Evolutionary conservation across 2,329 filamentous ascomycete genomes (phyloP).

Genomic region (Mycocentrospora acerina): DNA sequence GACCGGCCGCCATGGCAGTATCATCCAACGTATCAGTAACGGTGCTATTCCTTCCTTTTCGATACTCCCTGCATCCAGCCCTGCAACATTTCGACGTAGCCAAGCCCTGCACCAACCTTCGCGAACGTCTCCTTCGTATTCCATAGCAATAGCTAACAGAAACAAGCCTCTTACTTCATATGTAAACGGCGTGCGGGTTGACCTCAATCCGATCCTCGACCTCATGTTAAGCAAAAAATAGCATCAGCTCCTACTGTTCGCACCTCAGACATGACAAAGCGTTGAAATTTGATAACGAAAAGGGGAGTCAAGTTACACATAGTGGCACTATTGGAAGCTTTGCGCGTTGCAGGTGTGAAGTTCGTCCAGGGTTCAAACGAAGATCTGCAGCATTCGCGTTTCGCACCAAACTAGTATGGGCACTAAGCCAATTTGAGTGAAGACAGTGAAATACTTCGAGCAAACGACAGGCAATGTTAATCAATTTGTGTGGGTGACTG

Average conservation of each 20-base stretch:
- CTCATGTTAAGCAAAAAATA: constrained; percentile 9
- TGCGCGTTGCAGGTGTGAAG: constrained; percentile 19
- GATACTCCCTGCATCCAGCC: constrained; percentile 20
- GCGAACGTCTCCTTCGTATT: constrained; percentile 8
- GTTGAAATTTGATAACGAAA: constrained; percentile 7
- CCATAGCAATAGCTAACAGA: neutral
- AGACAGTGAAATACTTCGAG: constrained; percentile 9
- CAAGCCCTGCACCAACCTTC: constrained; percentile 22
- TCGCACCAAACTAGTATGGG: constrained; percentile 8
- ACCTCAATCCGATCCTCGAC: constrained; percentile 8
- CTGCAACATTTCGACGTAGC: constrained; percentile 18
- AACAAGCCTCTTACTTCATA: constrained; percentile 1
- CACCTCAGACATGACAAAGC: constrained; percentile 15
- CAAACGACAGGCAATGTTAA: neutral
- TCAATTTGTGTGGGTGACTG: too few species aligned
- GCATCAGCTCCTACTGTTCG: constrained; percentile 11
- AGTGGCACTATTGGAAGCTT: constrained; percentile 11
- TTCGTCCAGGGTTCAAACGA: constrained; percentile 13
- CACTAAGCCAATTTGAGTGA: constrained; percentile 10
- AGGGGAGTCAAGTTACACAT: constrained; percentile 7
- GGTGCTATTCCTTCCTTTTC: constrained; percentile 9
- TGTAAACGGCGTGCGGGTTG: constrained; percentile 10
- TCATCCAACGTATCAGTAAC: constrained; percentile 18
- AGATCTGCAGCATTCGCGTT: constrained; percentile 22
- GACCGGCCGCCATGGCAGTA: constrained; percentile 11